Evolutionary conservation across 1,284 basidiomycete genomes (phyloP), one percentile per base, ranked within the genome.

Genomic region (Cryptococcus floricola): DNA sequence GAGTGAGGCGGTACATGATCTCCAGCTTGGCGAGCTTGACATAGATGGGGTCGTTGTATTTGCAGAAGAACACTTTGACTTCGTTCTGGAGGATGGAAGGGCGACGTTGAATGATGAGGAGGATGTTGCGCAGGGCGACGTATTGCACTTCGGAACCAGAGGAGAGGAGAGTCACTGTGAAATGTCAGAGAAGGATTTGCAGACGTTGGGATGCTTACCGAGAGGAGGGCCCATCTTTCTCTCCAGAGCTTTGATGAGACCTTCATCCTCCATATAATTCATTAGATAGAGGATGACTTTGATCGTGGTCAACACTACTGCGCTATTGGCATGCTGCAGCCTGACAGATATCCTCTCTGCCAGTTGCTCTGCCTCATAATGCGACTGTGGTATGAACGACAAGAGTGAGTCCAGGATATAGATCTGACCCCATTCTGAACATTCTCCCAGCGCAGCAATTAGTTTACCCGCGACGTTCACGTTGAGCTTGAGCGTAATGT

Each of bases 51-150:
- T 98, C 96, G 75, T 98, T 98, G 80, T 99, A 98, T 77, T 98
- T 98, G 87, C 96, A 98, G 81, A 98, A 98, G 77, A 98, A 98
- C 25, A 98, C 94, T 56, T 93, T 86, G 86, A 98, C 93, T 78
- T 98, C 95, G 77, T 90, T 94, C 28, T 87, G 85, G 6, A 98
- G 83, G 54, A 97, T 82, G 57, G 94, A 89, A 0, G 91, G 81
- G 4, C 91, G 86, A 66, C 94, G 92, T 77, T 98, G 96, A 19
- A 98, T 84, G 49, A 98, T 84, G 48, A 98, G 84, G 69, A 97
- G 95, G 80, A 98, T 93, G 73, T 98, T 98, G 31, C 95, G 85
- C 53, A 98, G 80, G 1, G 91, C 93, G 52, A 98, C 95, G 89
- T 94, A 98, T 78, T 98, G 95, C 1, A 98, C 82, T 64, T 85